Conservation (phyloP, 345 rosid genomes). For the Mangifera indica region DNA sequence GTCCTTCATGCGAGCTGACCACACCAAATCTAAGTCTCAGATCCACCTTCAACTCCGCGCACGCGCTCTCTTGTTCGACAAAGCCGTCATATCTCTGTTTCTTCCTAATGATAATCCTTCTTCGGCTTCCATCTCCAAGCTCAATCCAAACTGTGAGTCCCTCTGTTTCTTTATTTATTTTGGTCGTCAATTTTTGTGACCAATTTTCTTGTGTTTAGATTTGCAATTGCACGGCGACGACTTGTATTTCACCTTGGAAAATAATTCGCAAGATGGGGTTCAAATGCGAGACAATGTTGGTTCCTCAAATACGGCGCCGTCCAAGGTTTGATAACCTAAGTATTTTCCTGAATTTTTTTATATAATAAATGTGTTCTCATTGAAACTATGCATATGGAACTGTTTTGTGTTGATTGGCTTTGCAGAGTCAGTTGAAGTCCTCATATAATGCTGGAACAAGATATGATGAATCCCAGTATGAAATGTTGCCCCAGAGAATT, state of each 20-base stretch:
- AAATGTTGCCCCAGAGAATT: conserved; percentile 53
- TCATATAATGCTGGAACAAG: conserved; percentile 44
- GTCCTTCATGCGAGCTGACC: conserved; percentile 71
- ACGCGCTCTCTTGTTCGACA: conserved; percentile 88
- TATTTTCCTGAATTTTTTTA: not conserved
- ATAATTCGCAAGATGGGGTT: conserved; percentile 41
- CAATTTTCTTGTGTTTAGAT: conserved; percentile 35
- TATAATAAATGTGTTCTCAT: too few species aligned
- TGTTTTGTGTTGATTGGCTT: conserved; percentile 12
- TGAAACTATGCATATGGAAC: too few species aligned
- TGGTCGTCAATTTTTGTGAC: not conserved
- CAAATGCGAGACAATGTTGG: conserved; percentile 47
- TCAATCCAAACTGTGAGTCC: conserved; percentile 61
- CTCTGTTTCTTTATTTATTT: not conserved
- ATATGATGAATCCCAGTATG: conserved; percentile 52
- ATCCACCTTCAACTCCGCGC: conserved; percentile 86
- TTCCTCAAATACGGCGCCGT: conserved; percentile 32
- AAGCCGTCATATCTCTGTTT: conserved; percentile 72
- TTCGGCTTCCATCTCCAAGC: conserved; percentile 58
- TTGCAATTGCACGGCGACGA: conserved; percentile 88
- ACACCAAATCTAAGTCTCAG: conserved; percentile 68
- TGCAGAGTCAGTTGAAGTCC: conserved; percentile 55
- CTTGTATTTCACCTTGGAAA: conserved; percentile 69
- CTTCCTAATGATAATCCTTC: conserved; percentile 31
- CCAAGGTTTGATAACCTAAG: conserved; percentile 46